Base-by-base conservation (phyloP, 2,329 filamentous ascomycete species). In the Macrophomina phaseolina region DNA sequence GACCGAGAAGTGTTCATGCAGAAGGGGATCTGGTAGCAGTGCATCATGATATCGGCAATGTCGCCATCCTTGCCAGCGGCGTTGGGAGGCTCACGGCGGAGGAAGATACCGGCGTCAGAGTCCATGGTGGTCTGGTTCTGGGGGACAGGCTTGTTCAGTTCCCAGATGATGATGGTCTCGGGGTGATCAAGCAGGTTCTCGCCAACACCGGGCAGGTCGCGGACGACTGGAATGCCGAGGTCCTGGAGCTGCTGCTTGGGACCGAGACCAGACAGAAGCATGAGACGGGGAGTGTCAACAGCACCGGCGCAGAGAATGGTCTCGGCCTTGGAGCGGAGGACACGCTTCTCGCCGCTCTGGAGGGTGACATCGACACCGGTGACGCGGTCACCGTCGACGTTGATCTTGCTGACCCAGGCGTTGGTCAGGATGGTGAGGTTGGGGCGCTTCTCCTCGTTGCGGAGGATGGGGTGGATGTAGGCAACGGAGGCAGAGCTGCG, bases 11-110 rank as follows among this genome's bases (percentile, higher is more conserved):
- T 97, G 85, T 97, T 97, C 72, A 93, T 87, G 69, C 90, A 91
- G 81, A 97, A 97, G 64, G 93, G 93, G 71, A 97, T 96, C 81
- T 97, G 93, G 83, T 97, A 97, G 86, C 93, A 97, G 83, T 97
- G 93, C 91, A 95, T 95, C 93, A 97, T 97, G 74, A 96, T 82
- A 75, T 97, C 93, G 70, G 91, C 91, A 65, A 91, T 89, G 69
- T 91, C 86, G 63, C 90, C 90, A 72, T 96, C 92, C 1, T 82
- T 81, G 66, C 86, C 86, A 3, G 85, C 86, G 2, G 92, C 91
- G 74, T 94, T 89, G 72, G 87, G 83, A 14, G 84, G 77, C 79
- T 96, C 89, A 68, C 92, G 91, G 69, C 93, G 91, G 67, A 97
- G 84, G 85, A 97, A 97, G 75, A 95, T 91, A 70, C 91, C 92